Evolutionary conservation across 192 early-diverging fungal genomes (phyloP), one percentile per base, ranked within the genome.

Genomic region (Podila epicladia): DNA sequence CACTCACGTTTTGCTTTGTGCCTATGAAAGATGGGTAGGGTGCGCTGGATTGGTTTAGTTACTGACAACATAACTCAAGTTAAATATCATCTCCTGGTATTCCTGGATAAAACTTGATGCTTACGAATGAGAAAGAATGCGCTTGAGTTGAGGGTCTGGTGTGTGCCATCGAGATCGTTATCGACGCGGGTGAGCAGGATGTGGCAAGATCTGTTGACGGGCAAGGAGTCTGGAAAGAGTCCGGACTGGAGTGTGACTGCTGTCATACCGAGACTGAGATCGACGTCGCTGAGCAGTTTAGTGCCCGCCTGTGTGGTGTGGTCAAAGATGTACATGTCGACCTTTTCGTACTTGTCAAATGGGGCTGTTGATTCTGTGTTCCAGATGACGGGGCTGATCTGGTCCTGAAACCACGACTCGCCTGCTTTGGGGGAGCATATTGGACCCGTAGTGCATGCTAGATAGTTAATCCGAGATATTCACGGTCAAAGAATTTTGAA

Each of bases 91-190:
- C 13, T 45, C 35, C 9, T 32, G 6, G 9, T n/a, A 9, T 24
- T 24, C 6, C 19, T 32, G 31, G 31, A 15, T 37, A 48, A 19
- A 29, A 61, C 6, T 9, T 37, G 35, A 35, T 37, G 35, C 74
- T 41, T 71, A 72, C 76, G 65, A 33, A 79, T 72, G 61, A 79
- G 37, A 48, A 72, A 68, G 49, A 79, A 79, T 2, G 76, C 63
- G 35, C 70, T 68, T 8, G 76, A 72, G 38, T 67, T 72, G 19
- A 79, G 61, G 3, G 64, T 79, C 3, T 58, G 11, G 20, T 79
- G 65, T 0, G 50, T 63, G 12, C 65, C 65, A 28, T 72, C 61
- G 22, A 71, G 64, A 24, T 20, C 8, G 58, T 79, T 50, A 41
- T 68, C 58, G 22, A 6, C 28, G 24, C 49, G 24, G 8, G 49